phyloP scores from a whole-genome alignment of 768 basidiomycete species.

The Daedaleopsis nitida region DNA sequence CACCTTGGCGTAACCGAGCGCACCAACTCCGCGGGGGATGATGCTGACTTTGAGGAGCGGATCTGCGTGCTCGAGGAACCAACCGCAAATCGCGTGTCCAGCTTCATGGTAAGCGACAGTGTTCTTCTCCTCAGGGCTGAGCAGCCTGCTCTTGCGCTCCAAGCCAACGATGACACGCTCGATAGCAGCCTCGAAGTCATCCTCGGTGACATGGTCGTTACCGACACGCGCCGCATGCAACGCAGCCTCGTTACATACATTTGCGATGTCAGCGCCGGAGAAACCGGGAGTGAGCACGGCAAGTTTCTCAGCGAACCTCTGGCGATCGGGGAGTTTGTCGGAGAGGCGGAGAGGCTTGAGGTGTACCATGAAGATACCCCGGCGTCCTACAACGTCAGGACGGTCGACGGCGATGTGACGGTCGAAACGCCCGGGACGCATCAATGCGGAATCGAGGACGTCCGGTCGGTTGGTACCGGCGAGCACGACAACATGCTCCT shows the following conservation, averaged over 20 bases:
- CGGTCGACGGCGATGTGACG: conserved; percentile 94
- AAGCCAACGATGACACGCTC: conserved; percentile 97
- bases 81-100: conserved; percentile 96
- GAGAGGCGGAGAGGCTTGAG: conserved; percentile 79
- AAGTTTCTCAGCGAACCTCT: conserved; percentile 83
- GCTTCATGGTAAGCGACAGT: conserved; percentile 99
- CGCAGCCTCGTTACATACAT: conserved; percentile 98
- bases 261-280: conserved; percentile 98
- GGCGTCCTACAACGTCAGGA: conserved; percentile 91
- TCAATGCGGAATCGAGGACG: conserved; percentile 91
- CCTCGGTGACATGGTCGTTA: conserved; percentile 75
- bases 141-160: conserved; percentile 92
- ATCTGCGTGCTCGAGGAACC: conserved; percentile 98
- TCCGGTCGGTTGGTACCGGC: conserved; percentile 98
- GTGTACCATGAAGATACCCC: conserved; percentile 93
- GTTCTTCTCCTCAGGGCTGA: conserved; percentile 96
- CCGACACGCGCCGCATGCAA: conserved; percentile 88
- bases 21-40: conserved; percentile 94
- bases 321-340: conserved; percentile 48
- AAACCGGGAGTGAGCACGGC: conserved; percentile 97
- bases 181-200: conserved; percentile 95
- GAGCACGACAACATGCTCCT: conserved; percentile 94
- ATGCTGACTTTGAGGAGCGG: conserved; percentile 97
- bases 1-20: conserved; percentile 95
- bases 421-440: conserved; percentile 98